Percentiles rank a stretch among this genome's conserved stretches.
Evolutionary conservation across 306 rosid genomes (phyloP).

Genomic region (Acacia crassicarpa): DNA sequence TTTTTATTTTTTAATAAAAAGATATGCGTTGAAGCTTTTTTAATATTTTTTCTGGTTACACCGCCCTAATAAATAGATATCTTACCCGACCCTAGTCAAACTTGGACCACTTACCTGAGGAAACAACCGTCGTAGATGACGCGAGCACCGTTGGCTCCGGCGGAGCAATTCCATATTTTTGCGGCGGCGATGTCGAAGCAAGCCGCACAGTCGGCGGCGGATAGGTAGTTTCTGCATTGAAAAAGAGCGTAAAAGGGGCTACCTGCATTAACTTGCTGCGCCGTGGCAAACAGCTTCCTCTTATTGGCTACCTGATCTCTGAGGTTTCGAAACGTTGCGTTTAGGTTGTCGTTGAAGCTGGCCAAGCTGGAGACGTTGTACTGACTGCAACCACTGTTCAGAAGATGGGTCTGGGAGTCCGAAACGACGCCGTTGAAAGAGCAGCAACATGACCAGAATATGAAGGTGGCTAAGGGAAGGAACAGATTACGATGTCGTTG

Average conservation of each 20-base stretch:
- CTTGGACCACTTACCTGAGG: constrained; percentile 43
- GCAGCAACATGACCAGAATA: constrained; percentile 23
- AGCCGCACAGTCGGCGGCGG: constrained; percentile 47
- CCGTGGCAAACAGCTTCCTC: constrained; percentile 48
- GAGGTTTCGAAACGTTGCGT: constrained; percentile 46
- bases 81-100: not conserved
- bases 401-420: constrained; percentile 45
- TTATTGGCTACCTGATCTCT: constrained; percentile 28
- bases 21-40: too few species aligned
- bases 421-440: constrained; percentile 16
- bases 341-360: constrained; percentile 48
- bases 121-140: constrained; percentile 77
- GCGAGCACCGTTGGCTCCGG: constrained; percentile 73
- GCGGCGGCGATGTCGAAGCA: constrained; percentile 44
- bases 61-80: not conserved
- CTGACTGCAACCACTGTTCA: constrained; percentile 66
- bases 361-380: constrained; percentile 55
- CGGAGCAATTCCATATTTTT: constrained; percentile 62
- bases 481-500: not conserved
- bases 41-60: too few species aligned
- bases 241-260: constrained; percentile 55
- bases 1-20: too few species aligned
- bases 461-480: not conserved
- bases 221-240: constrained; percentile 66
- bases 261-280: constrained; percentile 38